These are phyloP conservation scores for Stemphylium vesicarium DNA, from an alignment of 2,329 filamentous ascomycete species.

Conservation along the genomic window DNA sequence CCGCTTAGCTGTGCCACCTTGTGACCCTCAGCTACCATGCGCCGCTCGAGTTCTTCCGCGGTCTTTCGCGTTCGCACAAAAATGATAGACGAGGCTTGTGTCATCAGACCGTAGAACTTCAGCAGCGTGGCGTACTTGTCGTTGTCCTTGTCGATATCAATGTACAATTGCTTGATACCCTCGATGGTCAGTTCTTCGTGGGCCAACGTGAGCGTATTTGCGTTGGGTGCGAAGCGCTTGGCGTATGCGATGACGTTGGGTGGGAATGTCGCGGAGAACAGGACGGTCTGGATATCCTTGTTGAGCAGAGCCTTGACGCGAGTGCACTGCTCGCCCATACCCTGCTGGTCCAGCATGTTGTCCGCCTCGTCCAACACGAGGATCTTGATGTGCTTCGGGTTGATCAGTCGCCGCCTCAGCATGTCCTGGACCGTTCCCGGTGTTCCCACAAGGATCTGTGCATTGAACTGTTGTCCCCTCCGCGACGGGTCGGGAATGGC, in stretches of 20 bases:
- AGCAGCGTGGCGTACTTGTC: conserved; percentile 89
- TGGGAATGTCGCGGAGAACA: conserved; percentile 96
- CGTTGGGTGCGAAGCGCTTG: conserved; percentile 79
- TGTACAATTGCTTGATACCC: conserved; percentile 97
- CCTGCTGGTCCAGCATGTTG: conserved; percentile 97
- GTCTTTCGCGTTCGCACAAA: conserved; percentile 94
- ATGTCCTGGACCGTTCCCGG: conserved; percentile 92
- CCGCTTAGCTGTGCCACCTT: conserved; percentile 89
- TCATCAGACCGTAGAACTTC: conserved; percentile 94
- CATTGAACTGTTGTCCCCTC: conserved; percentile 71
- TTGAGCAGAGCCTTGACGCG: conserved; percentile 82
- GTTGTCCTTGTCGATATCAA: conserved; percentile 83
- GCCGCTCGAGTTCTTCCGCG: conserved; percentile 80
- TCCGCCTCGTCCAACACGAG: conserved; percentile 96
- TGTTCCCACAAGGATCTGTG: conserved; percentile 87
- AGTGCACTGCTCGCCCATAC: conserved; percentile 91
- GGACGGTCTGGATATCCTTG: conserved; percentile 78
- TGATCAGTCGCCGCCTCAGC: conserved; percentile 76
- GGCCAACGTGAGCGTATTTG: conserved; percentile 85
- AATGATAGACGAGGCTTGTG: conserved; percentile 95
- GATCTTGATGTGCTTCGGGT: conserved; percentile 74
- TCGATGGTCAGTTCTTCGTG: conserved; percentile 94
- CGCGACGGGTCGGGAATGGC: conserved; percentile 80
- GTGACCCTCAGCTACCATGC: conserved; percentile 89
- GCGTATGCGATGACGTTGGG: conserved; percentile 85